phyloP scores from a whole-genome alignment of 345 rosid species.

The Lumnitzera littorea region DNA sequence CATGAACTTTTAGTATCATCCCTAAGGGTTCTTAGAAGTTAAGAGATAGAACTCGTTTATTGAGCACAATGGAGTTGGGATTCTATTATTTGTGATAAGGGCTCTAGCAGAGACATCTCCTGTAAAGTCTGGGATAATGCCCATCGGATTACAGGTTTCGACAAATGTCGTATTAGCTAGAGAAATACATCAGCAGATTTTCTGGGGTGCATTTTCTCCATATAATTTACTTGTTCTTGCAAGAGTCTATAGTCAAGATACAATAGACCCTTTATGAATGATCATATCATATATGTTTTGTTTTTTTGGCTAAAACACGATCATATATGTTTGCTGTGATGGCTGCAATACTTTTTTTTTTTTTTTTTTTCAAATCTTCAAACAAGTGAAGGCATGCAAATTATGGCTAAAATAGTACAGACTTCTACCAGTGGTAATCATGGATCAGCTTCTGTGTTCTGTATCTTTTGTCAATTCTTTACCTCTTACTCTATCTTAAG shows the following conservation, averaged over 20 bases:
- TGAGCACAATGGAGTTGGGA: slow-evolving; percentile 30
- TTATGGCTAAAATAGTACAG: slow-evolving; percentile 36
- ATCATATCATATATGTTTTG: slow-evolving; percentile 4
- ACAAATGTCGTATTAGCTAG: slow-evolving; percentile 68
- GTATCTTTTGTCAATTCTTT: neutral
- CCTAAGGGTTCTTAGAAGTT: slow-evolving; percentile 50
- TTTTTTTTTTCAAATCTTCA: slow-evolving; percentile 25
- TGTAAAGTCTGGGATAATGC: slow-evolving; percentile 34
- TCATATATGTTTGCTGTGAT: slow-evolving; percentile 48
- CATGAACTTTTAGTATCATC: slow-evolving; percentile 25
- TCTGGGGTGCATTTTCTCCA: slow-evolving; percentile 52
- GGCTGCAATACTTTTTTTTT: slow-evolving; percentile 20
- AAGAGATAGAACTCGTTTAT: slow-evolving; percentile 49
- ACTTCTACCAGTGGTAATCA: slow-evolving; percentile 27
- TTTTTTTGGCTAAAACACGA: no score
- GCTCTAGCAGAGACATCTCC: slow-evolving; percentile 13
- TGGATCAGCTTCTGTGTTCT: slow-evolving; percentile 23
- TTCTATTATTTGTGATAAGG: slow-evolving; percentile 23
- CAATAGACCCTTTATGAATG: slow-evolving; percentile 72
- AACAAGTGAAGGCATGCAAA: slow-evolving; percentile 33
- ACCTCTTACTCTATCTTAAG: slow-evolving; percentile 1
- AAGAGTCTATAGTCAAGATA: slow-evolving; percentile 31
- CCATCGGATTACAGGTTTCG: slow-evolving; percentile 50
- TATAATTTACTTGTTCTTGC: slow-evolving; percentile 38
- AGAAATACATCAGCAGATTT: slow-evolving; percentile 41